Base-by-base conservation (phyloP, 495 filamentous ascomycete genomes). In the Trichocladium antarcticum region DNA sequence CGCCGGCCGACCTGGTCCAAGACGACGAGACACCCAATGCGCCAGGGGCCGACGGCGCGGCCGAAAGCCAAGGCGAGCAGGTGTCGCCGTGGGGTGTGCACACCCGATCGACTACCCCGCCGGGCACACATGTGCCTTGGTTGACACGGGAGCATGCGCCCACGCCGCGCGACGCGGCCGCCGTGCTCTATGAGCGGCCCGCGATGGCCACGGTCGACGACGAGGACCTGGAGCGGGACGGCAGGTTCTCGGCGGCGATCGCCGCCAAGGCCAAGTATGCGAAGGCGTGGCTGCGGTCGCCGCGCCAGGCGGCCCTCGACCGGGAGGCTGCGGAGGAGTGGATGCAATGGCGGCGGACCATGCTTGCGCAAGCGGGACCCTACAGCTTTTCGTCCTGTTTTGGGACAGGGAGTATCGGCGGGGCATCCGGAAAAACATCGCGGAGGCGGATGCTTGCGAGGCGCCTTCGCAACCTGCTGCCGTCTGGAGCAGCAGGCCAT, bases 361-460 rank as follows among this genome's bases (percentile, higher is more conserved):
- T 50, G 47, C n/a, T 50, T 16, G 47, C 47, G 3, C 29, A 50
- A n/a, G 47, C 47, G 1, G 38, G 29, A 0, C 46, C 46, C 3
- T 27, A 34, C 1, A 22, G 19, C 11, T n/a, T 22, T 3, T 27
- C 37, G 6, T 41, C 29, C 17, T 41, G 45, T 12, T 32, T 44
- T 6, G 16, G 14, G 7, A 17, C 27, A 11, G 5, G 37, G 37
- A 17, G 19, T 14, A 14, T 10, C 3, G 31, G 12, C 9, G 31
- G 37, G 17, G 6, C 20, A 6, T 38, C 37, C 6, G 6, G 17
- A 6, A 38, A 15, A 6, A 4, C 37, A 6, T 19, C 17, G 37
- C 16, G 37, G 37, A 4, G 14, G 12, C 5, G 10, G 31, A 38
- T 10, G 37, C 37, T 38, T 3, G 37, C 37, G 7, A 17, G 7